phyloP scores from a whole-genome alignment of 768 basidiomycete genomes.

The Leccinellum albellum region DNA sequence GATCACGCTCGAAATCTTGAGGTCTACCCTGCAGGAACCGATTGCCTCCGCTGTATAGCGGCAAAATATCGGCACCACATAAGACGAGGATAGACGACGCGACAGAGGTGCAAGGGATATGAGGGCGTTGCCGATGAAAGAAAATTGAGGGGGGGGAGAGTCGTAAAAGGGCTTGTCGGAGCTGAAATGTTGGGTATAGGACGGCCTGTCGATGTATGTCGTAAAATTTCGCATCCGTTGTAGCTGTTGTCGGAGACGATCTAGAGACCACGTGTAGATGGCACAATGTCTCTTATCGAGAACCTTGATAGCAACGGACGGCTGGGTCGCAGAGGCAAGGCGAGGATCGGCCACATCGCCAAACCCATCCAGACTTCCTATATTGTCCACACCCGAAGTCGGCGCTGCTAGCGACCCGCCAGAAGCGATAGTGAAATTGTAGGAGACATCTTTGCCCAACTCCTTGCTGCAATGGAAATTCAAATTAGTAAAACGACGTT shows the following conservation, averaged over 20 bases:
- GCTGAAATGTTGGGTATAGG: constrained; percentile 91
- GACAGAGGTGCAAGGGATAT: constrained; percentile 80
- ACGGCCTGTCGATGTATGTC: constrained; percentile 86
- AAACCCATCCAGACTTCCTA: constrained; percentile 85
- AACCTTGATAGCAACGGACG: constrained; percentile 86
- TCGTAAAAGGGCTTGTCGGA: constrained; percentile 93
- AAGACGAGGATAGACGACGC: constrained; percentile 67
- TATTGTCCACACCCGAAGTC: constrained; percentile 77
- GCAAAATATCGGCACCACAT: constrained; percentile 86
- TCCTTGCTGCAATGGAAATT: constrained; percentile 57
- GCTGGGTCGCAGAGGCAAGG: constrained; percentile 68
- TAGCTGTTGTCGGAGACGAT: constrained; percentile 83
- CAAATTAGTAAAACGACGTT: constrained; percentile 5
- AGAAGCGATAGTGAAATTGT: constrained; percentile 90
- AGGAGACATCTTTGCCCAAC: constrained; percentile 80
- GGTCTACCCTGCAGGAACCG: constrained; percentile 85
- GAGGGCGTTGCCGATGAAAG: constrained; percentile 86
- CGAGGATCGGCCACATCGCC: constrained; percentile 89
- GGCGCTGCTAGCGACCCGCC: constrained; percentile 77
- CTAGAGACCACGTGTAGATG: constrained; percentile 88
- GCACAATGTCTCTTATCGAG: constrained; percentile 84
- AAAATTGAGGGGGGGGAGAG: constrained; percentile 80
- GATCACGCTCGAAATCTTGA: constrained; percentile 74
- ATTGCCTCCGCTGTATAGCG: constrained; percentile 94
- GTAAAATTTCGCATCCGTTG: constrained; percentile 92